These are phyloP conservation scores for Pseudogymnoascus sp. DNA, from an alignment of 2,329 filamentous ascomycete species.

Conservation along the genomic window DNA sequence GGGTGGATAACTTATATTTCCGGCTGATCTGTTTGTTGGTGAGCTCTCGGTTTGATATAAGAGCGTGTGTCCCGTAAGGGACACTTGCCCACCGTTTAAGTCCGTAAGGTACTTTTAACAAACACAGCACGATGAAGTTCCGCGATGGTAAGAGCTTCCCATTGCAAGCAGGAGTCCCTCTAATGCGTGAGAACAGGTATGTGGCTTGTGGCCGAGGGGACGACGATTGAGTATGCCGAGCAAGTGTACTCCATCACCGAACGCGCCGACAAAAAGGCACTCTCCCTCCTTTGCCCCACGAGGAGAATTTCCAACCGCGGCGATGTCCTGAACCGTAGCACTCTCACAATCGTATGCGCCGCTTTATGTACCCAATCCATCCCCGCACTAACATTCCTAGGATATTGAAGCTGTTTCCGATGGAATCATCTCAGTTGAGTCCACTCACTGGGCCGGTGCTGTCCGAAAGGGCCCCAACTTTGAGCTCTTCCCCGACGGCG, in stretches of 20 bases:
- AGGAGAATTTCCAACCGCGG: slow-evolving; percentile 44
- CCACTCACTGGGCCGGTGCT: slow-evolving; percentile 49
- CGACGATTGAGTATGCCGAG: slow-evolving; percentile 57
- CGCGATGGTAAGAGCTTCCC: slow-evolving; percentile 40
- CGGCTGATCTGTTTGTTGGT: not conserved
- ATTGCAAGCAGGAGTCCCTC: not conserved
- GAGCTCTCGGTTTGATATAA: not conserved
- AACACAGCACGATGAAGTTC: slow-evolving; percentile 44
- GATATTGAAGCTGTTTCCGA: slow-evolving; percentile 50
- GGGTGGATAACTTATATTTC: not conserved
- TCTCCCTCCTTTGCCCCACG: slow-evolving; percentile 50
- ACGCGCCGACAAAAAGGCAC: slow-evolving; percentile 36
- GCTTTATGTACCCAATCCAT: not conserved
- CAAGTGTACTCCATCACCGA: slow-evolving; percentile 47
- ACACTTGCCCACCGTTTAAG: not conserved
- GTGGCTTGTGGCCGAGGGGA: slow-evolving; percentile 56
- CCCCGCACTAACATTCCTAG: slow-evolving; percentile 22
- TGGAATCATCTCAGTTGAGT: slow-evolving; percentile 51
- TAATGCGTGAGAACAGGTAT: slow-evolving; percentile 34
- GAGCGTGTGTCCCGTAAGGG: slow-evolving; percentile 3
- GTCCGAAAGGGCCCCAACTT: slow-evolving; percentile 46
- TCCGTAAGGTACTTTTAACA: not conserved
- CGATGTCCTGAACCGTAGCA: slow-evolving; percentile 48
- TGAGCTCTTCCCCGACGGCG: slow-evolving; percentile 47
- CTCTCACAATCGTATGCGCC: slow-evolving; percentile 40